phyloP scores from a whole-genome alignment of 495 filamentous ascomycete species.

The Viridothelium virens region DNA sequence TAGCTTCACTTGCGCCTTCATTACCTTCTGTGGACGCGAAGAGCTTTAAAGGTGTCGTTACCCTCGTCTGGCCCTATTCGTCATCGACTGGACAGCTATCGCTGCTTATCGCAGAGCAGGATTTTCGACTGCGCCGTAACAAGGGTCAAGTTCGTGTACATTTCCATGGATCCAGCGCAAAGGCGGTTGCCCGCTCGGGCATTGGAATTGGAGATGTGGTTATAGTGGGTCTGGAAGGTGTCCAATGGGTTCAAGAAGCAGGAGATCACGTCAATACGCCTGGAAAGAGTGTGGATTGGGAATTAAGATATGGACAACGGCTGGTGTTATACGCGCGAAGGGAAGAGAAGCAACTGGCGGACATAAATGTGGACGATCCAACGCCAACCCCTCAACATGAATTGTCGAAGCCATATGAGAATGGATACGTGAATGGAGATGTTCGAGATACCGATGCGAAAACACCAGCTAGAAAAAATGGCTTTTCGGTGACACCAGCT shows the following conservation, averaged over 20 bases:
- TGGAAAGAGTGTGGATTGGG: conserved; percentile 65
- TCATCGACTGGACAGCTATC: conserved; percentile 61
- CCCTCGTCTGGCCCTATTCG: conserved; percentile 88
- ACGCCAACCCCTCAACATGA: background rate
- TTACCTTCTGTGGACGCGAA: background rate
- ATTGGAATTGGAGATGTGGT: conserved; percentile 74
- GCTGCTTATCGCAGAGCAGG: conserved; percentile 74
- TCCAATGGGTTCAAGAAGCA: conserved; percentile 46
- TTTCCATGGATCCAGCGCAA: conserved; percentile 65
- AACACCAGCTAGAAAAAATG: background rate
- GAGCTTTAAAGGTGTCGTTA: conserved; percentile 53
- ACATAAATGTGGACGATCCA: conserved; percentile 21
- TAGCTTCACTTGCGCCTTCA: background rate
- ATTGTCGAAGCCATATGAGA: background rate
- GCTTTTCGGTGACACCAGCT: conserved; percentile 2
- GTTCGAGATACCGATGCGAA: background rate
- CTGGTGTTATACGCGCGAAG: conserved; percentile 52
- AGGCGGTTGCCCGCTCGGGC: conserved; percentile 54
- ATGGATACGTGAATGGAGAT: background rate
- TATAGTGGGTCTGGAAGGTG: conserved; percentile 58
- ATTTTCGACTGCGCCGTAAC: conserved; percentile 70
- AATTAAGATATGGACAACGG: conserved; percentile 53
- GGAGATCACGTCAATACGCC: conserved; percentile 46
- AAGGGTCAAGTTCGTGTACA: conserved; percentile 78
- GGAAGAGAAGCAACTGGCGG: conserved; percentile 13